Evolutionary conservation across 2,329 filamentous ascomycete genomes (phyloP).

Genomic region (Graphiopsis chlorocephala): DNA sequence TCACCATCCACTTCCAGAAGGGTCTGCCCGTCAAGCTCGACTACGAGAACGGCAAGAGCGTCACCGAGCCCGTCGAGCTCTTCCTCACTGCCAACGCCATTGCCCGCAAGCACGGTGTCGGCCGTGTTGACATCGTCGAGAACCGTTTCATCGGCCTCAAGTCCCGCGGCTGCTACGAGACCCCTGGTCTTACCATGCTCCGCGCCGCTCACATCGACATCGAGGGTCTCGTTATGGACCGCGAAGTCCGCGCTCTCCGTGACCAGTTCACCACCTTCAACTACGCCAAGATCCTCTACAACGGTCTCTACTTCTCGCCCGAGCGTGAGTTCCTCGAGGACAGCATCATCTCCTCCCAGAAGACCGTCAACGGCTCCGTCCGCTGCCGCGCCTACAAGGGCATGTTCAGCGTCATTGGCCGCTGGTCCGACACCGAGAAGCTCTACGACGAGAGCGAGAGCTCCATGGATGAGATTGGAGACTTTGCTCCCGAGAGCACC

Average conservation of each 20-base stretch:
- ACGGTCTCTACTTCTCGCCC: conserved; percentile 67
- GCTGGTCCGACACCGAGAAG: conserved; percentile 64
- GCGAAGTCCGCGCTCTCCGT: conserved; percentile 65
- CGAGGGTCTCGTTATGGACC: conserved; percentile 66
- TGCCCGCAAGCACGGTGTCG: conserved; percentile 69
- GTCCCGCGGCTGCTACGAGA: conserved; percentile 77
- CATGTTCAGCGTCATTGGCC: conserved; percentile 57
- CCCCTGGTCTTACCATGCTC: conserved; percentile 57
- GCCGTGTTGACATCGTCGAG: conserved; percentile 79
- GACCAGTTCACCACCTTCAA: conserved; percentile 68
- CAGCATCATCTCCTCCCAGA: conserved; percentile 59
- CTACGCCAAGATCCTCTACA: conserved; percentile 60
- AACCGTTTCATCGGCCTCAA: conserved; percentile 79
- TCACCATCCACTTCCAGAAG: conserved; percentile 70
- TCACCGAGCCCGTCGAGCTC: conserved; percentile 68
- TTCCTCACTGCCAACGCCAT: conserved; percentile 72
- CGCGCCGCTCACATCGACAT: conserved; percentile 59
- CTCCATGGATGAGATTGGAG: conserved; percentile 68
- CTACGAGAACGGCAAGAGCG: conserved; percentile 55
- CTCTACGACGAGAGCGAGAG: conserved; percentile 65
- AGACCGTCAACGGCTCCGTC: conserved; percentile 61
- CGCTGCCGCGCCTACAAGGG: conserved; percentile 67
- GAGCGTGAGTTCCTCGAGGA: conserved; percentile 70
- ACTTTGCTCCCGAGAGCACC: conserved; percentile 65
- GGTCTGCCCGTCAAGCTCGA: conserved; percentile 70